Evolutionary conservation across 148 eudicot species (phyloP), one percentile per base, ranked within the genome.

Genomic region (Selenicereus undatus): DNA sequence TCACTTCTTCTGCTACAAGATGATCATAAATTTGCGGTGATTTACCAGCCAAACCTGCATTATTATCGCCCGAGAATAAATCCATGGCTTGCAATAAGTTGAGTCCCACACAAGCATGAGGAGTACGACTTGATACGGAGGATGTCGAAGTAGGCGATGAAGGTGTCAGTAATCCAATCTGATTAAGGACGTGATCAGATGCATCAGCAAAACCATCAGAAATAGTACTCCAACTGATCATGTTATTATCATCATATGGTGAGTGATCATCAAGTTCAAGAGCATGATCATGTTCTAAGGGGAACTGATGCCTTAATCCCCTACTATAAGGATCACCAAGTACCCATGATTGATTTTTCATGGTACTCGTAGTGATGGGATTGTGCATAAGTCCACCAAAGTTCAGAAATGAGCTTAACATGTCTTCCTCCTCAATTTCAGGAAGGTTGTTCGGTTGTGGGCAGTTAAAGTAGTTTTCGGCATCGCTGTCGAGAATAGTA

Each of bases 221-320:
- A 79, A 14, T 29, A 56, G 32, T 60, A 13, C 29, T 80, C 82
- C 82, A 80, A 20, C 43, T 83, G 54, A 51, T 74, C 22, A 73
- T 71, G 39, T 21, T 22, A 24, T 11, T 42, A 42, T 42, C 14
- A 52, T 52, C 14, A 12, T 52, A 17, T 11, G 81, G 72, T 73
- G 78, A 39, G 5, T 39, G 43, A 39, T 39, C 43, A 39, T 39
- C 43, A 39, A 39, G 5, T 39, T 39, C 43, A 39, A 39, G 43
- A 7, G 43, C 43, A 39, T 39, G 43, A 39, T 39, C 43, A 39
- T 39, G 43, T 39, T 39, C 43, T 39, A 39, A 39, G 43, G 43
- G 43, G 43, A 5, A 39, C 43, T 39, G 43, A 39, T 39, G 8
- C 43, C 43, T 39, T 39, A 39, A 39, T 39, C 43, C 43, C 7